A percentile compares a stretch with the other conserved stretches of the same genome.
These are phyloP conservation scores for Hypoxylon sp. DNA, from an alignment of 2,329 filamentous ascomycete genomes.

Conservation along the genomic window DNA sequence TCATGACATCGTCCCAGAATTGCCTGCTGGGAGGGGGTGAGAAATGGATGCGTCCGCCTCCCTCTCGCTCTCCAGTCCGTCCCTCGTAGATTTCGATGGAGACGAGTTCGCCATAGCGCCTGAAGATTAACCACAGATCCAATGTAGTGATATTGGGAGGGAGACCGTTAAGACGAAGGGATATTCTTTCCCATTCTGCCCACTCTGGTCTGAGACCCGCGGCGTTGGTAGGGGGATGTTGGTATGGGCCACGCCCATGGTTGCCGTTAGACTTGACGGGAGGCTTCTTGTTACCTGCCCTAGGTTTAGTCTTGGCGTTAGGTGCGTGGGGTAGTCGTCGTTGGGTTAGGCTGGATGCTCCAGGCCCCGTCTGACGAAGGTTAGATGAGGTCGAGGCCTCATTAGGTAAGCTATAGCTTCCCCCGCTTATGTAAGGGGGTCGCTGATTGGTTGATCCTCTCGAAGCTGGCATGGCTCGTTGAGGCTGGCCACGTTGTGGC, in stretches of 20 bases:
- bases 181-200: slow-evolving; percentile 43
- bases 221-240: slow-evolving; percentile 1
- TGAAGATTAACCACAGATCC: slow-evolving; percentile 43
- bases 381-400: neutral
- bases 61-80: slow-evolving; percentile 24
- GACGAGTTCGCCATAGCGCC: slow-evolving; percentile 37
- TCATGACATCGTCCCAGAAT: slow-evolving; percentile 43
- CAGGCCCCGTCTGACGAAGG: neutral
- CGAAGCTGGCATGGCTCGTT: neutral
- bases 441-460: slow-evolving; percentile 1
- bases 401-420: neutral
- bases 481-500: neutral
- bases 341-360: neutral
- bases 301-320: neutral
- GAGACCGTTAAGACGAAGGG: slow-evolving; percentile 38
- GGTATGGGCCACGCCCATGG: neutral
- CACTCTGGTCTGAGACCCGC: slow-evolving; percentile 43
- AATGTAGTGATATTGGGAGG: slow-evolving; percentile 37
- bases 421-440: neutral
- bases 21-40: slow-evolving; percentile 43
- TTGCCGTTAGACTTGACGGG: neutral
- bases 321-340: neutral
- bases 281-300: neutral
- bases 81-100: slow-evolving; percentile 43
- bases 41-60: slow-evolving; percentile 39